Percentiles rank a stretch among this genome's conserved stretches.
Evolutionary conservation across 1,139 yeast species (phyloP).

Genomic region (Candida tropicalis): DNA sequence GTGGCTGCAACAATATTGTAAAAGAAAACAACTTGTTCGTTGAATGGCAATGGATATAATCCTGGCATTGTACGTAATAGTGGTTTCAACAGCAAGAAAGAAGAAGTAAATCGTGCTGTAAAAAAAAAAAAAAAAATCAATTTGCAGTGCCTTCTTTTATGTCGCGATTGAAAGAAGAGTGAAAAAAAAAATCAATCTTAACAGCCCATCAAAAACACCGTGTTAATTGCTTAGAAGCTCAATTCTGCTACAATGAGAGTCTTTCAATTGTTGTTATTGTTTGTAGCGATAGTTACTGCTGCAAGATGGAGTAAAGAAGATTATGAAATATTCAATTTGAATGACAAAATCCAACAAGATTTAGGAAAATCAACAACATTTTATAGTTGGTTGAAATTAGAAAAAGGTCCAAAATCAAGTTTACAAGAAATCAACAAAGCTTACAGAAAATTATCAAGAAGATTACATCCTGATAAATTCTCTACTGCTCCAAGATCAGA

Average conservation of each 20-base stretch:
- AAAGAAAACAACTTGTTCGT: constrained; percentile 36
- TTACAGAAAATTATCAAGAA: constrained; percentile 68
- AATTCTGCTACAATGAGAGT: constrained; percentile 7
- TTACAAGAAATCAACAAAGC: constrained; percentile 72
- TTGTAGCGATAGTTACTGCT: constrained; percentile 25
- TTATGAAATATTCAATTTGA: constrained; percentile 77
- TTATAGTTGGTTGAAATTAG: constrained; percentile 65
- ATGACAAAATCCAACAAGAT: constrained; percentile 64
- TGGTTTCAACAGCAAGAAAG: background rate
- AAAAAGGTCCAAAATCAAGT: constrained; percentile 55
- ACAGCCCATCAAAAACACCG: constrained; percentile 5
- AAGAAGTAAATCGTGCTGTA: background rate
- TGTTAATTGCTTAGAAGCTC: background rate
- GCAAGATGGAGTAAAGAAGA: constrained; percentile 57
- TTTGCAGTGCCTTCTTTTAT: background rate
- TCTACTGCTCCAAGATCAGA: constrained; percentile 41
- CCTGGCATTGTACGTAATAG: constrained; percentile 22
- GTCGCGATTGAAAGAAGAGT: background rate
- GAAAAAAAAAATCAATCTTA: constrained; percentile 7
- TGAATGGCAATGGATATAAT: constrained; percentile 39
- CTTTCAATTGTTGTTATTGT: constrained; percentile 14
- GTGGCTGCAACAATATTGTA: constrained; percentile 42
- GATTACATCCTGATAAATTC: constrained; percentile 83
- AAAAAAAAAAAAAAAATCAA: too few species aligned
- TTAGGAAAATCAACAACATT: constrained; percentile 67